Base-by-base conservation (phyloP, 2,329 filamentous ascomycete species). In the Ophiostoma ulmi region DNA sequence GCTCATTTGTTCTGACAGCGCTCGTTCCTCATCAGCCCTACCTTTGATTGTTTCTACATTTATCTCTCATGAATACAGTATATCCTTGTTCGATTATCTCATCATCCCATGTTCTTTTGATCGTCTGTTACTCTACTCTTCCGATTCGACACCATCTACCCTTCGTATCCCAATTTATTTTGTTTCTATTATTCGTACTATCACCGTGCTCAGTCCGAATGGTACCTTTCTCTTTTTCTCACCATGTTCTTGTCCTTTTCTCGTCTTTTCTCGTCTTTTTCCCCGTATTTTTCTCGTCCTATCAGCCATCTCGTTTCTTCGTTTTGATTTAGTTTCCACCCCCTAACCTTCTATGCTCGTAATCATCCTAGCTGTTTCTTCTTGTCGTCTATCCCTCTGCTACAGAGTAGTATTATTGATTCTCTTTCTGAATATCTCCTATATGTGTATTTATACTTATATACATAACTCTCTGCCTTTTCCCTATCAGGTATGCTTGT, bases 401-500 rank as follows among this genome's bases (percentile, higher is more conserved):
- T 20, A 48, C 17, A 17, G 44, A 48, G 17, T 48, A 4, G 44
- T 6, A 48, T n/a, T 48, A n/a, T 20, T 48, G n/a, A 31, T 61
- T 31, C 22, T 38, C 35, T 65, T 39, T 64, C 31, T 31, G 31
- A 31, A 31, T 36, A 35, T n/a, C 20, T 65, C 14, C 1, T 65
- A 36, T 39, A 65, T n/a, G 38, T 38, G 17, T 58, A 26, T 39
- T 39, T 65, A n/a, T 22, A n/a, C 22, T 64, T 64, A 64, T 10
- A 38, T 31, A 14, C 55, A 22, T 31, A 31, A 31, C 31, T 61
- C 63, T 7, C 36, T 38, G 8, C 20, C 36, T 31, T 65, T 38
- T 39, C 35, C 63, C 17, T 65, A 65, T 65, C 63, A 8, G 63
- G 35, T 39, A 65, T 65, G 63, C 63, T 63, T 63, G 26, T 63